phyloP scores from a whole-genome alignment of 192 early-diverging fungal genomes.

The Entomortierella parvispora region DNA sequence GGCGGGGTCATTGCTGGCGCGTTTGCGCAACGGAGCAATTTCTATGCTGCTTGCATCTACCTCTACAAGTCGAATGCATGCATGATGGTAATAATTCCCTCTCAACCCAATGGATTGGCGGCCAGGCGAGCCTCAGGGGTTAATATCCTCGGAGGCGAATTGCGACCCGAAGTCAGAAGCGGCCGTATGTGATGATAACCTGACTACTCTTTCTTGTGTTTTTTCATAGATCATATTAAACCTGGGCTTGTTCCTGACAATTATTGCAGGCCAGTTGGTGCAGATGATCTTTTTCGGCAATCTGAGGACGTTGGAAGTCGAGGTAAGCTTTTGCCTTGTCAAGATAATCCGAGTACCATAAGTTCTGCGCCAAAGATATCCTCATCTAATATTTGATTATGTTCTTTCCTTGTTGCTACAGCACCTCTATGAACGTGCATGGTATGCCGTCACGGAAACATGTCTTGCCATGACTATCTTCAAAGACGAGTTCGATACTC shows the following conservation, averaged over 20 bases:
- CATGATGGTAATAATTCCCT: conserved; percentile 74
- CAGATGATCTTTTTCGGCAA: conserved; percentile 91
- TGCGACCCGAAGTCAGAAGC: background rate
- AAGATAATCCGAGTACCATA: background rate
- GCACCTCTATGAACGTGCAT: conserved; percentile 97
- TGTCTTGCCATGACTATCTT: conserved; percentile 97
- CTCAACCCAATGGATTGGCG: background rate
- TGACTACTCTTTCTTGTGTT: background rate
- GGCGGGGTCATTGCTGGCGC: conserved; percentile 70
- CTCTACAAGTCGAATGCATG: conserved; percentile 88
- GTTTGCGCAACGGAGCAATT: conserved; percentile 78
- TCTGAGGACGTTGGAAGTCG: conserved; percentile 92
- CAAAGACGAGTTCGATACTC: conserved; percentile 92
- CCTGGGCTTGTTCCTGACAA: conserved; percentile 80
- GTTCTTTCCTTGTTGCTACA: conserved; percentile 30
- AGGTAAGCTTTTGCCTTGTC: conserved; percentile 58
- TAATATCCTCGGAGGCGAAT: background rate
- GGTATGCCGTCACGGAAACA: conserved; percentile 98
- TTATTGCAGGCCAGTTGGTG: conserved; percentile 80
- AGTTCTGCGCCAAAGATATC: background rate
- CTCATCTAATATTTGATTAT: conserved; percentile 1
- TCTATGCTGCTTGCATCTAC: conserved; percentile 92
- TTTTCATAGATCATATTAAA: conserved; percentile 76
- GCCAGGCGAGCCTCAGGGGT: too few species aligned
- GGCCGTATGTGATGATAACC: background rate